Percentiles rank a stretch among this genome's conserved stretches.
These are phyloP conservation scores for Trypethelium eluteriae DNA, from an alignment of 495 filamentous ascomycete species.

Conservation along the genomic window DNA sequence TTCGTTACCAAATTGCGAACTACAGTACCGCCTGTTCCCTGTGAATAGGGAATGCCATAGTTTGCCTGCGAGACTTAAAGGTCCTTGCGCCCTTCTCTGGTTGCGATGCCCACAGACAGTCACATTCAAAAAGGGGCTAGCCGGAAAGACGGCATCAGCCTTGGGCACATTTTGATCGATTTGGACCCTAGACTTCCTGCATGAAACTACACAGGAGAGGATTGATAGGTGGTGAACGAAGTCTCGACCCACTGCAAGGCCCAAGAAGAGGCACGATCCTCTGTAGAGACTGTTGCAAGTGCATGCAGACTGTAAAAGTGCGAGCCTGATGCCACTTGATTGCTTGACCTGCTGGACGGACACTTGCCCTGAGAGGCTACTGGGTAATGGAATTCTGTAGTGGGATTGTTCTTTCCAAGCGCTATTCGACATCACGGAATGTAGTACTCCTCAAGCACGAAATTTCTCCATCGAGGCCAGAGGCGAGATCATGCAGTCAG, in stretches of 20 bases:
- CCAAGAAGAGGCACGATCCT: neutral
- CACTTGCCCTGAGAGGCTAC: neutral
- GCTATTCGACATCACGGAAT: too few relatives aligned
- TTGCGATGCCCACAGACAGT: neutral
- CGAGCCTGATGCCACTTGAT: neutral
- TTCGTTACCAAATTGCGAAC: neutral
- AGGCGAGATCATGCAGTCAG: too few relatives aligned
- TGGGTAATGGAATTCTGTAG: neutral
- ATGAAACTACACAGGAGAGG: neutral
- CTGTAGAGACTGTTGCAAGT: neutral
- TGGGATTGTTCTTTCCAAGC: neutral
- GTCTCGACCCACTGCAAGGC: neutral
- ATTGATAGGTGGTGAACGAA: neutral
- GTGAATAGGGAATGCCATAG: neutral
- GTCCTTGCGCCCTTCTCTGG: neutral
- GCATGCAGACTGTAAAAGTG: conserved; percentile 2
- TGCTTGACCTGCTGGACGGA: neutral
- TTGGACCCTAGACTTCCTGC: neutral
- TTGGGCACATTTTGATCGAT: neutral
- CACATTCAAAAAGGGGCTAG: neutral
- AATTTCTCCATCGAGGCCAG: too few relatives aligned
- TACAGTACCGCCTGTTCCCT: neutral
- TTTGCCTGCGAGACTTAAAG: neutral
- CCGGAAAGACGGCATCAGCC: neutral
- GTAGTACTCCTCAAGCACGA: too few relatives aligned